phyloP scores from a whole-genome alignment of 768 basidiomycete genomes.

The Strobilomyces echinocephalus region DNA sequence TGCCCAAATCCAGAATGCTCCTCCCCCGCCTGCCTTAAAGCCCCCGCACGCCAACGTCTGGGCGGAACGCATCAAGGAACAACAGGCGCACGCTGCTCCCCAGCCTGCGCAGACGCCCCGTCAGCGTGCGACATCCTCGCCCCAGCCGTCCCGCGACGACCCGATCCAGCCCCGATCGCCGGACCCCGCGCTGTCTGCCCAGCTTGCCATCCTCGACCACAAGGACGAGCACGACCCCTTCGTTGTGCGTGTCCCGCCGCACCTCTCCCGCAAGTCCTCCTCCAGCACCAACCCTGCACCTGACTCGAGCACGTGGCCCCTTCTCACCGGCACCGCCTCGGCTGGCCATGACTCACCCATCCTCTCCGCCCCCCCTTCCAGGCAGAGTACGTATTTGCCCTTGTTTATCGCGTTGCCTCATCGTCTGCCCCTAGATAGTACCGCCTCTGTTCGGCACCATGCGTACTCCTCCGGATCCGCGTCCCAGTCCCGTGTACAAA shows the following conservation, averaged over 20 bases:
- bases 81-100: constrained; percentile 28
- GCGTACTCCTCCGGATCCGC: constrained; percentile 30
- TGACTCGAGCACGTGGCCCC: constrained; percentile 18
- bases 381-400: constrained; percentile 35
- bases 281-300: constrained; percentile 21
- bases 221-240: constrained; percentile 39
- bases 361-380: constrained; percentile 29
- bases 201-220: constrained; percentile 24
- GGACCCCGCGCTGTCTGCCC: constrained; percentile 9
- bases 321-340: constrained; percentile 33
- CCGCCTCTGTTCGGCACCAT: constrained; percentile 27
- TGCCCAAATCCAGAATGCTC: constrained; percentile 3
- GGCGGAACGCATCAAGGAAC: constrained; percentile 39
- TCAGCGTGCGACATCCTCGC: constrained; percentile 10
- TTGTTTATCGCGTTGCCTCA: constrained; percentile 13
- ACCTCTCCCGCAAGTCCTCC: constrained; percentile 29
- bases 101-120: constrained; percentile 14
- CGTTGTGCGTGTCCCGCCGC: constrained; percentile 37
- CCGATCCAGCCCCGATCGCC: constrained; percentile 19
- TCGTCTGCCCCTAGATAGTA: constrained; percentile 20
- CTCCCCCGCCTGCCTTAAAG: constrained; percentile 8
- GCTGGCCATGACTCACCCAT: constrained; percentile 21
- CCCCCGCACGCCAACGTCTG: constrained; percentile 37
- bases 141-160: constrained; percentile 14
- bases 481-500: constrained; percentile 35